Percentiles rank a stretch among this genome's conserved stretches.
phyloP scores from a whole-genome alignment of 768 basidiomycete species.

The Xerocomus potaroensis region DNA sequence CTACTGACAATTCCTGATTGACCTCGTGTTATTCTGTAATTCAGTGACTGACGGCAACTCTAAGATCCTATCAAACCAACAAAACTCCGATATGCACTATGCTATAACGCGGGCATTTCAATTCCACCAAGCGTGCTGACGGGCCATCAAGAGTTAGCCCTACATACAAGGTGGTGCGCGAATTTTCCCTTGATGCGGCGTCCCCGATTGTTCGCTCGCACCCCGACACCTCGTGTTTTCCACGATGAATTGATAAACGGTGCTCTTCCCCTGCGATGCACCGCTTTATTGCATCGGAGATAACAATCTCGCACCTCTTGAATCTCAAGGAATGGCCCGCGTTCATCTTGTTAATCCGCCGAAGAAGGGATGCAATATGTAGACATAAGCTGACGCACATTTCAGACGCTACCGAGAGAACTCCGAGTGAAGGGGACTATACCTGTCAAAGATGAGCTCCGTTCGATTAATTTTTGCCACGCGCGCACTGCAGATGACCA shows the following conservation, averaged over 20 bases:
- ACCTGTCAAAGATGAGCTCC: constrained; percentile 5
- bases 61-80: constrained; percentile 13
- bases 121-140: constrained; percentile 6
- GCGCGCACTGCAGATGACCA: constrained; percentile 7
- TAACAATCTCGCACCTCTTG: constrained; percentile 20
- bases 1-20: constrained; percentile 5
- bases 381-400: constrained; percentile 1
- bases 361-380: constrained; percentile 9
- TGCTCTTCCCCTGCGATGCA: constrained; percentile 21
- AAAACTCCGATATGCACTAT: constrained; percentile 2
- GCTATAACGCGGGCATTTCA: constrained; percentile 2
- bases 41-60: constrained; percentile 11
- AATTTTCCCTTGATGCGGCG: too few relatives aligned
- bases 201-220: constrained; percentile 11
- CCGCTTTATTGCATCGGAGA: constrained; percentile 28
- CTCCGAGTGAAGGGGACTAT: not conserved
- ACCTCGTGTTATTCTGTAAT: constrained; percentile 21
- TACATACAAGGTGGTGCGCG: too few relatives aligned
- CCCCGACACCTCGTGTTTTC: constrained; percentile 29
- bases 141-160: constrained; percentile 5
- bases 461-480: constrained; percentile 13
- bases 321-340: constrained; percentile 14
- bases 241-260: constrained; percentile 27
- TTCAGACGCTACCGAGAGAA: constrained; percentile 1
- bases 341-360: constrained; percentile 17